Base-by-base conservation (phyloP, 257 asterid genomes). In the Scutellaria barbata region DNA sequence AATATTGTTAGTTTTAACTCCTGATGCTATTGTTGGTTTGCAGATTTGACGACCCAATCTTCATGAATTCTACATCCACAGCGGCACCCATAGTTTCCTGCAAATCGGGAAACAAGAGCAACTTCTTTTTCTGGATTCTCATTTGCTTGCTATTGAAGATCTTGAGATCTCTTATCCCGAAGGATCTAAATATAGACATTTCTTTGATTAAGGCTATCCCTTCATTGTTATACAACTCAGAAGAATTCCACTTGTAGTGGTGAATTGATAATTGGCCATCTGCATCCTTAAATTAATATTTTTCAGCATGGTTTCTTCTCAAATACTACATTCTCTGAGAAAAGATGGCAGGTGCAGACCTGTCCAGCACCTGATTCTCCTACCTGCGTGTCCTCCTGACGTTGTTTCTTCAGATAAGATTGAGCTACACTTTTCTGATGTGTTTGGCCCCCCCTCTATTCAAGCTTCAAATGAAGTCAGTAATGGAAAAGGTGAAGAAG, bases 121-220 rank as follows among this genome's bases (percentile, higher is more conserved):
- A 66, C 74, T 81, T 77, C 79, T 55, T 82, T 78, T 84, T 83
- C 88, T 84, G 92, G 88, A 69, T 86, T 77, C 80, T 84, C 48
- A 59, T 75, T 41, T 87, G 83, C 81, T 63, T 82, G 69, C 80
- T 84, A 35, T 66, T 76, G 4, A 81, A 75, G 74, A 79, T 68
- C 78, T 74, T 69, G 72, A 72, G 69, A 54, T 75, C 84, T 61
- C 79, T 73, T 9, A 52, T 80, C 40, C 57, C 59, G 63, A 33
- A 63, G 22, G 57, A 79, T 40, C 50, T 65, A 52, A 40, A 52
- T n/a, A 42, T 66, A 64, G 71, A 52, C 57, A 48, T 52, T 63
- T 55, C 63, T 48, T 68, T 66, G 60, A 16, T 71, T 77, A 54
- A 73, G 68, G 65, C 51, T 37, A 55, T 60, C 72, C 57, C 74